Conservation (phyloP, 2,329 filamentous ascomycete genomes). For the Parafenestella ontariensis region DNA sequence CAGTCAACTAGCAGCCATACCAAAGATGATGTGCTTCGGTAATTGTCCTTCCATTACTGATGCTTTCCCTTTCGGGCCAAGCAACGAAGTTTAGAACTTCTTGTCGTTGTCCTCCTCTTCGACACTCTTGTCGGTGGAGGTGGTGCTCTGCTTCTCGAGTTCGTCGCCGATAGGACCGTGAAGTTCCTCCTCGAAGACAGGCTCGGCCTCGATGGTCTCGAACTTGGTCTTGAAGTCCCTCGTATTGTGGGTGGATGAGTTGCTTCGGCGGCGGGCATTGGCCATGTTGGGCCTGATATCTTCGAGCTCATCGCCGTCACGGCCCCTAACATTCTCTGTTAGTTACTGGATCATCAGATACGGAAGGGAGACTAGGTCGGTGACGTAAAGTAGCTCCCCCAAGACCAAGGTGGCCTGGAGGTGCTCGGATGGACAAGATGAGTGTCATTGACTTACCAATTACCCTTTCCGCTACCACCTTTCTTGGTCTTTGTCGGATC, state of each 20-base stretch:
- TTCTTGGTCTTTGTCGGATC: slow-evolving; percentile 98
- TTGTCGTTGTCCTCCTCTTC: slow-evolving; percentile 61
- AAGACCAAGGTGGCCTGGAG: background rate
- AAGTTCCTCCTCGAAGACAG: slow-evolving; percentile 86
- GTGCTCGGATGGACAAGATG: background rate
- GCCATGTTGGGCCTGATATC: slow-evolving; percentile 83
- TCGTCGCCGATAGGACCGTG: slow-evolving; percentile 71
- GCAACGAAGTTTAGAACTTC: slow-evolving; percentile 51
- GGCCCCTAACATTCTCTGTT: slow-evolving; percentile 69
- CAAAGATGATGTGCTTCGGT: slow-evolving; percentile 12
- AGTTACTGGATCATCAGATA: slow-evolving; percentile 12
- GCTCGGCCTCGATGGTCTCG: slow-evolving; percentile 86
- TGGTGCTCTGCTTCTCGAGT: slow-evolving; percentile 61
- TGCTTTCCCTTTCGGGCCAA: too few relatives aligned
- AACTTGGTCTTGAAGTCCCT: slow-evolving; percentile 96
- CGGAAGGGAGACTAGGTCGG: background rate
- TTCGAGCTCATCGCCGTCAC: slow-evolving; percentile 80
- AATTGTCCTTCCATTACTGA: slow-evolving; percentile 4
- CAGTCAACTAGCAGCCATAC: slow-evolving; percentile 29
- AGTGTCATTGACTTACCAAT: slow-evolving; percentile 72
- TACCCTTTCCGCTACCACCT: slow-evolving; percentile 88
- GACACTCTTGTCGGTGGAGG: slow-evolving; percentile 62
- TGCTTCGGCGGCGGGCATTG: slow-evolving; percentile 90
- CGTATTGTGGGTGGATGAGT: slow-evolving; percentile 78
- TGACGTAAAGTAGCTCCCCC: background rate